Percentiles rank a stretch among this genome's conserved stretches.
Conservation (phyloP, 2,329 filamentous ascomycete genomes). For the Aureobasidium sp. region DNA sequence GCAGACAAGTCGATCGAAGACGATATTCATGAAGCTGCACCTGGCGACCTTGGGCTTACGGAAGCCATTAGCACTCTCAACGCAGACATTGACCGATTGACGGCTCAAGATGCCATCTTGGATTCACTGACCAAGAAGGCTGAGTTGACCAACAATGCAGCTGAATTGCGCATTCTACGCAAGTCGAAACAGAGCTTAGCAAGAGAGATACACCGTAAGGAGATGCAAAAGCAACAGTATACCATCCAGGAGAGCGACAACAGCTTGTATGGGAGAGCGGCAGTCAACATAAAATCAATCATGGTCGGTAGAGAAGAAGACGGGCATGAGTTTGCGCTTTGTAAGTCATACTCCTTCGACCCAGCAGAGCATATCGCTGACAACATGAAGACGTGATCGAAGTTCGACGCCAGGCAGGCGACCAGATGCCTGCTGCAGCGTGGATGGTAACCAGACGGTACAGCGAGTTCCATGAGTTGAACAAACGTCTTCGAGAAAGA, state of each 20-base stretch:
- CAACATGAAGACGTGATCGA: constrained; percentile 64
- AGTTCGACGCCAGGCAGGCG: constrained; percentile 80
- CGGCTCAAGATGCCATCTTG: constrained; percentile 81
- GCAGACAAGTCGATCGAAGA: constrained; percentile 59
- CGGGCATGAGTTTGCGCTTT: constrained; percentile 87
- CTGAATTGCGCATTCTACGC: constrained; percentile 81
- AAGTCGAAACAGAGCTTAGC: constrained; percentile 93
- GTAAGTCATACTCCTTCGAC: constrained; percentile 34
- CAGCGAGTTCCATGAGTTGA: constrained; percentile 92
- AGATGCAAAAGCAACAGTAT: constrained; percentile 93
- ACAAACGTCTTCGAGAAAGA: constrained; percentile 75
- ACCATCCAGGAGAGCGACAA: constrained; percentile 97
- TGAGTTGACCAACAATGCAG: constrained; percentile 92
- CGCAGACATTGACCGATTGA: constrained; percentile 81
- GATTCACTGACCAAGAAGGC: constrained; percentile 90
- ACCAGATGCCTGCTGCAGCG: constrained; percentile 92
- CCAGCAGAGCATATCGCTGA: constrained; percentile 20
- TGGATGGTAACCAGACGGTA: constrained; percentile 93
- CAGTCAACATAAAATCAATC: constrained; percentile 82
- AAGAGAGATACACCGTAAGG: constrained; percentile 85
- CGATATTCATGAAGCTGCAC: constrained; percentile 86
- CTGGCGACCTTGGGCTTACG: constrained; percentile 84
- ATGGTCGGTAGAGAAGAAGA: constrained; percentile 89
- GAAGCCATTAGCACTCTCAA: constrained; percentile 88
- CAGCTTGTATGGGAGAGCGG: constrained; percentile 86